Base-by-base conservation (phyloP, 768 basidiomycete genomes). In the Pilatotrama ljubarskyi region DNA sequence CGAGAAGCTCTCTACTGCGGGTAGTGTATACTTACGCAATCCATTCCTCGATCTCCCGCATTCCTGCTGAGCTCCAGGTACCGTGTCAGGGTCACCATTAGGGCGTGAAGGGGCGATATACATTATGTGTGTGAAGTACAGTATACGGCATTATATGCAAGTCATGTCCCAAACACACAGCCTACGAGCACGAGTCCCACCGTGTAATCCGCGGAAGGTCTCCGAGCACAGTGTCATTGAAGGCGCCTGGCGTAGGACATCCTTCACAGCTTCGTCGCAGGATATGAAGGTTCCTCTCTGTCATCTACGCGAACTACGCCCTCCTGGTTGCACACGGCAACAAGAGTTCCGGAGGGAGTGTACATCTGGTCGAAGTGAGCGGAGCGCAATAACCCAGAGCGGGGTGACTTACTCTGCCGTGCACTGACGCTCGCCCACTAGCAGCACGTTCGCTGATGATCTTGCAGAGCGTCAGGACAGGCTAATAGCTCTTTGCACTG, bases 271-370 rank as follows among this genome's bases (percentile, higher is more conserved):
- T 79, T 80, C 43, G 75, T 64, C 41, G 66, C 64, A 46, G 54
- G 57, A 57, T 71, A 32, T 17, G n/a, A 71, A 25, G 58, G 56
- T 6, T 40, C n/a, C 18, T 62, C 68, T 10, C 61, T 51, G 41
- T 59, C 49, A 26, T 65, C 62, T n/a, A 68, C 85, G 41, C 90
- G 82, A 41, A 90, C 77, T 8, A 91, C 87, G 6, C 91, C 91
- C 76, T 93, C 91, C 69, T 93, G 91, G 24, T 87, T 84, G 26
- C 83, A 85, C 13, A 90, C 83, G n/a, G 90, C 91, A 24, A 92
- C 79, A 13, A 93, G 74, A 6, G 69, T 80, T 8, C 91, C 90
- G 24, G 73, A 70, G 25, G 78, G 83, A n/a, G 84, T 84, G 69
- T 88, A 93, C 68, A 93, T 73, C 88, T 92, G 38, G 10, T 59